Conservation (phyloP, 495 filamentous ascomycete genomes). For the Trichoderma erinaceum region DNA sequence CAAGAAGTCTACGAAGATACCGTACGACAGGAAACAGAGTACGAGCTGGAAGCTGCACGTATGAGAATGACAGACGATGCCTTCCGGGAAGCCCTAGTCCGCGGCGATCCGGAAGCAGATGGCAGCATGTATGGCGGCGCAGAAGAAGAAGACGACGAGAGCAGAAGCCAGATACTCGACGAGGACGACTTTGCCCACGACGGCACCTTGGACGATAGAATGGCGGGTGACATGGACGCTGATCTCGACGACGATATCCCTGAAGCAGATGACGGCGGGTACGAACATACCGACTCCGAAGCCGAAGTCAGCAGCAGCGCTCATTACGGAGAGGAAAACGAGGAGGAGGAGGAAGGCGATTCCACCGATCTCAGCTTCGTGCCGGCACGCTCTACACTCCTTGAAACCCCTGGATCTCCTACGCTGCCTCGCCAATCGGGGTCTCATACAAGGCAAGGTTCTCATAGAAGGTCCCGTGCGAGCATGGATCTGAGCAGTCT, state of each 20-base stretch:
- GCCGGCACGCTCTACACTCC: conserved; percentile 15
- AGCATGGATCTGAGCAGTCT: conserved; percentile 48
- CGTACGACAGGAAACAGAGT: conserved; percentile 5
- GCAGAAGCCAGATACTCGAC: conserved; percentile 43
- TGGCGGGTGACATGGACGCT: conserved; percentile 48
- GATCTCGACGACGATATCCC: conserved; percentile 64
- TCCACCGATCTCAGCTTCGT: conserved; percentile 37
- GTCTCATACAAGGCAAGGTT: conserved; percentile 31
- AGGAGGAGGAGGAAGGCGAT: conserved; percentile 31
- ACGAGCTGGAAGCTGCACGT: conserved; percentile 20
- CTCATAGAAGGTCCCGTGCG: conserved; percentile 35
- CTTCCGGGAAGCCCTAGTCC: conserved; percentile 42
- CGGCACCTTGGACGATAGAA: conserved; percentile 26
- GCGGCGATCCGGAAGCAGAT: conserved; percentile 34
- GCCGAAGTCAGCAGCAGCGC: conserved; percentile 49
- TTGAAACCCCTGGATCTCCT: conserved; percentile 15
- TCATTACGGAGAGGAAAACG: conserved; percentile 30
- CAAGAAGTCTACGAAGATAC: conserved; percentile 16
- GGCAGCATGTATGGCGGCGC: conserved; percentile 36
- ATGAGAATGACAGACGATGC: conserved; percentile 38
- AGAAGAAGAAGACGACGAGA: conserved; percentile 42
- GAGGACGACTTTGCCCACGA: conserved; percentile 43
- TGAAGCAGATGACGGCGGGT: conserved; percentile 55
- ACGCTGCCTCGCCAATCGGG: conserved; percentile 16
- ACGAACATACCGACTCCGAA: conserved; percentile 83